Conservation (phyloP, 2,329 filamentous ascomycete species). For the Mycocentrospora acerina region DNA sequence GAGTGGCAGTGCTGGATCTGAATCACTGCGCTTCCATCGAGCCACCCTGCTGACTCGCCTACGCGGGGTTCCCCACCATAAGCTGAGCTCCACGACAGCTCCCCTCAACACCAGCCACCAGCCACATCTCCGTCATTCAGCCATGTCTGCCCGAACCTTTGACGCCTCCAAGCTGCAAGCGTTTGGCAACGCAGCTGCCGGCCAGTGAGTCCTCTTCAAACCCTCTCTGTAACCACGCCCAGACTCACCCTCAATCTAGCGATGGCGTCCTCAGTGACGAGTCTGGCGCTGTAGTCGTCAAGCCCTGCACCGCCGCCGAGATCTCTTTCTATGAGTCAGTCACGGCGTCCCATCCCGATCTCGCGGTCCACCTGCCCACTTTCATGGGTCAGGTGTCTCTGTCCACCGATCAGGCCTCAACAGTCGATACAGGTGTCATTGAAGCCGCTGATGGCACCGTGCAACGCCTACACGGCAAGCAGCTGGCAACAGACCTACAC, state of each 20-base stretch:
- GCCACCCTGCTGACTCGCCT: constrained; percentile 17
- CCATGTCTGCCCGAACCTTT: constrained; percentile 52
- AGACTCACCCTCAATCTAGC: constrained; percentile 50
- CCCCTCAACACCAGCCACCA: constrained; percentile 9
- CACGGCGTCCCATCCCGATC: constrained; percentile 65
- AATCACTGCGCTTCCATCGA: constrained; percentile 8
- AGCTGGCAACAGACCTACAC: constrained; percentile 72
- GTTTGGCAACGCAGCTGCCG: constrained; percentile 76
- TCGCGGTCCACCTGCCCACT: constrained; percentile 78
- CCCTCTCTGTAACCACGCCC: constrained; percentile 7
- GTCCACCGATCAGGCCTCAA: constrained; percentile 20
- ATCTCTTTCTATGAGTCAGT: constrained; percentile 85
- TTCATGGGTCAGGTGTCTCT: constrained; percentile 80
- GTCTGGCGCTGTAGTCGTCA: constrained; percentile 85
- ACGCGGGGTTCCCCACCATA: constrained; percentile 8
- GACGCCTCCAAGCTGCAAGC: constrained; percentile 63
- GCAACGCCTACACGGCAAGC: constrained; percentile 57
- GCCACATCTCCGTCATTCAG: neutral
- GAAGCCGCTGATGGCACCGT: constrained; percentile 25
- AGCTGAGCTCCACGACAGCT: constrained; percentile 5
- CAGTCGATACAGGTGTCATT: constrained; percentile 30
- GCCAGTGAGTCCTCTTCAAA: constrained; percentile 65
- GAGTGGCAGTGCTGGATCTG: too few species aligned
- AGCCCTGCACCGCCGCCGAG: constrained; percentile 85
- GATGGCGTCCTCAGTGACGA: constrained; percentile 86